Evolutionary conservation across 2,329 filamentous ascomycete species (phyloP), one percentile per base, ranked within the genome.

Genomic region (Ustulina deusta): DNA sequence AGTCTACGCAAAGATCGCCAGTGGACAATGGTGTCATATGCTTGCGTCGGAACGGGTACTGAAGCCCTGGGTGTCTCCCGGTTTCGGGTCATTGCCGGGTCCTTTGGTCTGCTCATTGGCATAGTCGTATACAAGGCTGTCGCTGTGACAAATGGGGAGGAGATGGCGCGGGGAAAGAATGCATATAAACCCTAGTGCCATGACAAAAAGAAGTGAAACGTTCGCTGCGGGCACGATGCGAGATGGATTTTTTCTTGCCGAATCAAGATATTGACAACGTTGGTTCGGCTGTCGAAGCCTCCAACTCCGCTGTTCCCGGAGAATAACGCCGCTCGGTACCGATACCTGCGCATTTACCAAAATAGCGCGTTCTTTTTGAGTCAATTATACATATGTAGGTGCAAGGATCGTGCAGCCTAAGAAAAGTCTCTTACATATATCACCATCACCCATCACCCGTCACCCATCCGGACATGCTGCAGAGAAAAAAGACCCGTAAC

Each of bases 271-370:
- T 61, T 58, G 67, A 61, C 51, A 48, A 58, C 36, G 63, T n/a
- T 69, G 67, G 59, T 69, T 69, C 63, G 63, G 67, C 59, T 69
- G 57, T 66, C 64, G 44, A 54, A 66, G 62, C 49, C 67, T 67
- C 64, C 64, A 63, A 67, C 60, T 63, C 59, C 59, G 63, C 63
- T 61, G 25, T 63, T 69, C 54, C 63, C 60, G 60, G 60, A 54
- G 17, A 63, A 38, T 5, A 27, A 36, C 34, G 59, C 34, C 42
- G 32, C 55, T 48, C 63, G 66, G 66, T 69, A 66, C 63, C 63
- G 64, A 67, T 58, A 36, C 56, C 59, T 60, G 56, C 56, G 60
- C 27, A 20, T 63, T n/a, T 63, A 63, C 66, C 63, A 51, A 66
- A 66, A 66, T 69, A 66, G 67, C 38, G 59, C 36, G 36, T 57